Evolutionary conservation across 164 flowering plant species (phyloP).

Genomic region (Vitis amurensis): DNA sequence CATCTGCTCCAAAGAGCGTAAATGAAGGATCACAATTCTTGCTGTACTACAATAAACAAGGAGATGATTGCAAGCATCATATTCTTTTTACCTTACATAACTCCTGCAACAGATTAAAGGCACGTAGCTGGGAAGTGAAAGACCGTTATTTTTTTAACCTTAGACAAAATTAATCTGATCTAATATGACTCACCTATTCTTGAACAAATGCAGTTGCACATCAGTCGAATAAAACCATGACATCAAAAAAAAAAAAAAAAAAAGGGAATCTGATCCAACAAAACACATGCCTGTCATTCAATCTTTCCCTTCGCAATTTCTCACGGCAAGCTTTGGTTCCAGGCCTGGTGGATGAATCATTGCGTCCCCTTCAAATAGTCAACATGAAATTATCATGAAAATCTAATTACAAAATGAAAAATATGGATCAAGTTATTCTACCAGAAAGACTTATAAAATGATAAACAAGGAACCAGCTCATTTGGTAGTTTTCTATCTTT

Average conservation of each 20-base stretch:
- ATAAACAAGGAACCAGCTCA: not conserved
- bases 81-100: not conserved
- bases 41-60: too few relatives aligned
- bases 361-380: constrained; percentile 29
- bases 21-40: too few relatives aligned
- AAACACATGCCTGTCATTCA: constrained; percentile 48
- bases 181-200: too few relatives aligned
- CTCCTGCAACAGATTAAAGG: not conserved
- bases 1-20: too few relatives aligned
- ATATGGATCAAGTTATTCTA: not conserved
- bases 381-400: not conserved
- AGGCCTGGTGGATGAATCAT: constrained; percentile 22
- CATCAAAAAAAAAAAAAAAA: not conserved
- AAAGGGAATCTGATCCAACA: not conserved
- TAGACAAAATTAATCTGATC: too few relatives aligned
- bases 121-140: not conserved
- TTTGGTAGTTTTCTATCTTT: not conserved
- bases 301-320: constrained; percentile 47
- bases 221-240: not conserved
- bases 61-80: not conserved
- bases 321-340: constrained; percentile 53
- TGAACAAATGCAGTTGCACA: not conserved
- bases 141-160: too few relatives aligned
- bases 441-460: not conserved
- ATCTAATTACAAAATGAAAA: not conserved